Evolutionary conservation across 2,329 filamentous ascomycete genomes (phyloP), one percentile per base, ranked within the genome.

Genomic region (Xylaria sp.): DNA sequence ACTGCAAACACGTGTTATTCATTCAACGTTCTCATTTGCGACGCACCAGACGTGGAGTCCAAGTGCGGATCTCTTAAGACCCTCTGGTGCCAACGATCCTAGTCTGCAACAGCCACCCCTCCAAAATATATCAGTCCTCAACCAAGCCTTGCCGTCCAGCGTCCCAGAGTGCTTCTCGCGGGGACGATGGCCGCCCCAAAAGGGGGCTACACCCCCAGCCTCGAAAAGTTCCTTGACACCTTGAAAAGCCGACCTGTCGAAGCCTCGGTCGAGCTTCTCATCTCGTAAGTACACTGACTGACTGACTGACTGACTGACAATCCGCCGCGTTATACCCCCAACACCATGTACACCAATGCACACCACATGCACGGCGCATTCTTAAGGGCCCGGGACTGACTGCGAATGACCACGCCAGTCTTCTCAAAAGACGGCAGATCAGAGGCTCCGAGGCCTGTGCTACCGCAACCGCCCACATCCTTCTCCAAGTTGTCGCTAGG

Each of bases 401-500:
- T n/a, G 34, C 70, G 53, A 19, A 42, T 70, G 54, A n/a, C 21
- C 17, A 7, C 39, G 14, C 68, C 68, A 96, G 93, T 61, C 89
- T 98, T 21, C 87, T 99, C 72, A 98, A 97, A 81, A 87, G 94
- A 78, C 87, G 94, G 75, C 95, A 98, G 78, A 97, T 99, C 76
- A 89, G 88, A 69, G 93, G 93, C 72, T 93, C 94, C 55, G 90
- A 96, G 79, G 89, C 92, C 79, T 98, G 94, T 81, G 96, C 96
- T 65, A 89, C 96, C 67, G 94, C 94, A 69, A 98, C 95, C 2
- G 93, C 94, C 24, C 92, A 97, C 75, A 89, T 98, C 32, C 89
- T 99, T 51, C 88, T 94, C 60, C 92, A 93, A 69, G 92, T 98
- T 24, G 93, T 99, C 60, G 92, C 92, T 39, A 90, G 90, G 71